Conservation (phyloP, 2,329 filamentous ascomycete species). For the Aphanoascus verrucosus region DNA sequence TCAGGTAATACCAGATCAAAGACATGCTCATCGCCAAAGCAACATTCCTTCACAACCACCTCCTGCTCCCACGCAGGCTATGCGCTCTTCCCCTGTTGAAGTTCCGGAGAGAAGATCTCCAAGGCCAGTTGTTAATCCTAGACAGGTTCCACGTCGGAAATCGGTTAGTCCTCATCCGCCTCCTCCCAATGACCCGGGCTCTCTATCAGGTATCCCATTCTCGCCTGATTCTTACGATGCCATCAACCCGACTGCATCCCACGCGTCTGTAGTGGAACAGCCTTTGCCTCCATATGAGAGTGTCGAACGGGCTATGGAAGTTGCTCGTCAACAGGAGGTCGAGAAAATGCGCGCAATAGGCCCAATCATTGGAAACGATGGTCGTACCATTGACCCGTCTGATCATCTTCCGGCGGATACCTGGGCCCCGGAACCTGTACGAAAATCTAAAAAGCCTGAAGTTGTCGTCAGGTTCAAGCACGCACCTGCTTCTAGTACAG, state of each 20-base stretch:
- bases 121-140: conserved; percentile 25
- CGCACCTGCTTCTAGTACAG: conserved; percentile 22
- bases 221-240: conserved; percentile 52
- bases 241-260: conserved; percentile 42
- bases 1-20: conserved; percentile 22
- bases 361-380: conserved; percentile 54
- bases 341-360: conserved; percentile 37
- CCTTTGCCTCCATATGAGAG: conserved; percentile 29
- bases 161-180: conserved; percentile 49
- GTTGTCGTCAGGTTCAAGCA: conserved; percentile 40
- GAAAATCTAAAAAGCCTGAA: conserved; percentile 42
- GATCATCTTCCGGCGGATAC: conserved; percentile 55
- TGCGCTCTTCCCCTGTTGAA: conserved; percentile 24
- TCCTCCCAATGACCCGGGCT: conserved; percentile 25
- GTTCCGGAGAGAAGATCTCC: conserved; percentile 22
- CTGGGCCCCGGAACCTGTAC: conserved; percentile 56
- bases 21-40: conserved; percentile 21
- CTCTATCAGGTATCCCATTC: conserved; percentile 43
- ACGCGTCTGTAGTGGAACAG: conserved; percentile 25
- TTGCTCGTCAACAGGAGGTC: conserved; percentile 29
- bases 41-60: conserved; percentile 21
- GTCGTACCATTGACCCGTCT: conserved; percentile 54
- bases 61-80: conserved; percentile 21
- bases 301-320: conserved; percentile 31
- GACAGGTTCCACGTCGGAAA: conserved; percentile 43